phyloP scores from a whole-genome alignment of 139 green algal species.

The Trebouxia sp. region DNA sequence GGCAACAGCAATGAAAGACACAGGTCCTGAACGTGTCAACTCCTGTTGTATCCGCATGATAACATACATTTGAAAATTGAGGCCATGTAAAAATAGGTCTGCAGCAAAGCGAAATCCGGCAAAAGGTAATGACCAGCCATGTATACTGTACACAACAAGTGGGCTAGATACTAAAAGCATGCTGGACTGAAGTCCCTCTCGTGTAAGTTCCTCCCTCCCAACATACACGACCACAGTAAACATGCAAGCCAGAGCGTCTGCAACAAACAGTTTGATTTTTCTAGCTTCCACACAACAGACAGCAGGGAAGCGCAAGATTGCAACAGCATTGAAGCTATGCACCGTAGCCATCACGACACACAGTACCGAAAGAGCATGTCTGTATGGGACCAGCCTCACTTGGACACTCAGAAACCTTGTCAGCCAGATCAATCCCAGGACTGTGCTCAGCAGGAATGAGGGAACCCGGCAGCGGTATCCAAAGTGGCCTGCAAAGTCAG shows the following conservation, averaged over 20 bases:
- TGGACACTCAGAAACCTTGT: background rate
- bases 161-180: background rate
- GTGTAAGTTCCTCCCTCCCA: background rate
- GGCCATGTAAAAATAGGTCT: background rate
- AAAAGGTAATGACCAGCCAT: conserved; percentile 15
- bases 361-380: background rate
- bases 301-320: background rate
- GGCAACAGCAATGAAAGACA: background rate
- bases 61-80: background rate
- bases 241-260: conserved; percentile 2
- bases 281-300: background rate
- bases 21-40: background rate
- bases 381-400: background rate
- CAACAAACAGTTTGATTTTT: background rate
- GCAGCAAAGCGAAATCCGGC: conserved; percentile 2
- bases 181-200: background rate
- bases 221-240: background rate
- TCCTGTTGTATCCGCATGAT: background rate
- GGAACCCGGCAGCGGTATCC: background rate
- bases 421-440: background rate
- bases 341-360: background rate
- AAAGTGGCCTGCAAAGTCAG: conserved; percentile 10
- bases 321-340: background rate
- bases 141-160: background rate
- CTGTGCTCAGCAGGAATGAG: background rate